Percentiles rank a stretch among this genome's conserved stretches.
Evolutionary conservation across 2,329 filamentous ascomycete species (phyloP).

Genomic region (Zarea fungicola): DNA sequence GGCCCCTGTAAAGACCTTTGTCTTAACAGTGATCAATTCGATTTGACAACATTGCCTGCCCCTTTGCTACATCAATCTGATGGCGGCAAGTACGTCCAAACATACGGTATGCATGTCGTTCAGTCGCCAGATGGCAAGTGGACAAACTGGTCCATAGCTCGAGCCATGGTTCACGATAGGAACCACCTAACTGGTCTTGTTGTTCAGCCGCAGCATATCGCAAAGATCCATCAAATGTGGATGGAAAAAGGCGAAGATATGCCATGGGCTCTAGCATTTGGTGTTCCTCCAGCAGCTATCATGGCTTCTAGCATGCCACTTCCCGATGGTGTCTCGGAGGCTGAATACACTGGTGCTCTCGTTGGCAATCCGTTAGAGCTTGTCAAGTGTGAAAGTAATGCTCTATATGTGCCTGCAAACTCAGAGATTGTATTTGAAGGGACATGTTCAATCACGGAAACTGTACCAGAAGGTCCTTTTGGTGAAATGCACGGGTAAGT

Average conservation of each 20-base stretch:
- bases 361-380: conserved; percentile 39
- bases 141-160: conserved; percentile 42
- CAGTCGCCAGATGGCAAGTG: conserved; percentile 40
- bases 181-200: conserved; percentile 37
- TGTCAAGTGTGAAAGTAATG: conserved; percentile 48
- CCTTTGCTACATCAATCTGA: conserved; percentile 40
- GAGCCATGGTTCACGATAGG: conserved; percentile 42
- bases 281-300: conserved; percentile 43
- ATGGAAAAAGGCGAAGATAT: conserved; percentile 38
- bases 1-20: conserved; percentile 40
- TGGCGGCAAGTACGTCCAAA: conserved; percentile 46
- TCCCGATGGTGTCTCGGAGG: conserved; percentile 44
- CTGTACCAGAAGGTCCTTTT: conserved; percentile 42
- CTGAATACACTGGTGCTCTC: conserved; percentile 43
- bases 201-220: conserved; percentile 40
- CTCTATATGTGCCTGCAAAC: conserved; percentile 43
- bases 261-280: conserved; percentile 42
- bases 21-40: conserved; percentile 33
- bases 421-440: conserved; percentile 48
- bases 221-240: conserved; percentile 42
- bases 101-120: conserved; percentile 44
- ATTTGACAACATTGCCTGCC: conserved; percentile 36
- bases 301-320: conserved; percentile 45
- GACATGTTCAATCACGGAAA: conserved; percentile 38
- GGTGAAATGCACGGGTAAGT: too few species aligned